Base-by-base conservation (phyloP, 2,329 filamentous ascomycete species). In the Thermomyces lanuginosus region DNA sequence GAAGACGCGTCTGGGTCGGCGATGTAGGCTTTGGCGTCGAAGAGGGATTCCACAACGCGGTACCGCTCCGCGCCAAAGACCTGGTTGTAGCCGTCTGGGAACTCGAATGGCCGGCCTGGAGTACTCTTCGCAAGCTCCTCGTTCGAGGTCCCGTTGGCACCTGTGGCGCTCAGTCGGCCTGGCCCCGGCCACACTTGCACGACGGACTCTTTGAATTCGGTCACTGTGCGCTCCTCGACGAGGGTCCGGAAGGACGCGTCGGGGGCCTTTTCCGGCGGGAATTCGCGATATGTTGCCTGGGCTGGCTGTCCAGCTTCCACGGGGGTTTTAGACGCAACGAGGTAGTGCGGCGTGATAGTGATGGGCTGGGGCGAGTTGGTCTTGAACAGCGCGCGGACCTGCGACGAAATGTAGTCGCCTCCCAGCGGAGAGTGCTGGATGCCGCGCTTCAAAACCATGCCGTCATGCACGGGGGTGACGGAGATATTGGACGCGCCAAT, bases 121-220 rank as follows among this genome's bases (percentile, higher is more conserved):
- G 74, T 72, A 22, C 58, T 64, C 48, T 69, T 75, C 31, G 75
- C 74, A 24, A 72, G 63, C 21, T 93, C 84, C 46, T 89, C 72
- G 48, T 86, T 91, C 4, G 60, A 55, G 14, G 57, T 41, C 19
- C 74, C 72, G 12, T 53, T 55, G 58, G 67, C 39, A 52, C 45
- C 40, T n/a, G 53, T 51, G 21, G 40, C 48, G 40, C 46, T 51
- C 42, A 82, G 72, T 34, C 72, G 67, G 32, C 75, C 75, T 0
- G 80, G 80, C 1, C 81, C 81, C 14, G 72, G 70, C 86, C 89
- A 98, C 8, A 86, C 73, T 56, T 93, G 83, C 15, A 95, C 83
- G 9, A 93, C 82, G 10, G 79, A 91, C 58, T 98, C 91, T 60
- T 98, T 98, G 69, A 92, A 98, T 50, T 93, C 83, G 19, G 81